A percentile compares a stretch with the other conserved stretches of the same genome.
Conservation (phyloP, 2,329 filamentous ascomycete genomes). For the Penicillium sp. region DNA sequence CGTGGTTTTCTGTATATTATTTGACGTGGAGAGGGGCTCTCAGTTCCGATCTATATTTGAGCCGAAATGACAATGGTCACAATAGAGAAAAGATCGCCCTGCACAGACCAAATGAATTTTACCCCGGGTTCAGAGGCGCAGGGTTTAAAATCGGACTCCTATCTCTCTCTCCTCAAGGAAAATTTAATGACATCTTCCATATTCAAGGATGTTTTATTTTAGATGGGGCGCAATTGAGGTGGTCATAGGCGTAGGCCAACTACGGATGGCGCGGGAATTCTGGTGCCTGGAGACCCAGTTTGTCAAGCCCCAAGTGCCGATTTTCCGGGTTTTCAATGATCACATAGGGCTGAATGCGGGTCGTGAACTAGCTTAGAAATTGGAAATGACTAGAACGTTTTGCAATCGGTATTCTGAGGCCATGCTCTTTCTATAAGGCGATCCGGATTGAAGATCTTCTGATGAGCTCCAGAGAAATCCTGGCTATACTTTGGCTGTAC, state of each 20-base stretch:
- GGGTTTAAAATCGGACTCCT: not conserved
- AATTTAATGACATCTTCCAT: not conserved
- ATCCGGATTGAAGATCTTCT: not conserved
- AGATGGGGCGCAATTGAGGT: not conserved
- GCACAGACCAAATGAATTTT: not conserved
- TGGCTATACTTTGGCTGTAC: not conserved
- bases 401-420: not conserved
- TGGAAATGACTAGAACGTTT: not conserved
- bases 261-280: constrained; percentile 9
- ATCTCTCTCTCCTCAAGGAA: not conserved
- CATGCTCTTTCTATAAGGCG: not conserved
- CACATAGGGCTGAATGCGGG: not conserved
- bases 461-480: not conserved
- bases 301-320: too few species aligned
- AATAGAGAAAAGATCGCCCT: not conserved
- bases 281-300: constrained; percentile 18
- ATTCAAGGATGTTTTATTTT: not conserved
- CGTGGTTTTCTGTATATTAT: too few species aligned
- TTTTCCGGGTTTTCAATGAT: not conserved
- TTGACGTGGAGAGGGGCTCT: too few species aligned
- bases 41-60: too few species aligned
- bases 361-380: not conserved
- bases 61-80: not conserved
- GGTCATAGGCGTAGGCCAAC: not conserved
- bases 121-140: not conserved